Evolutionary conservation across 345 rosid genomes (phyloP).

Genomic region (Lumnitzera racemosa): DNA sequence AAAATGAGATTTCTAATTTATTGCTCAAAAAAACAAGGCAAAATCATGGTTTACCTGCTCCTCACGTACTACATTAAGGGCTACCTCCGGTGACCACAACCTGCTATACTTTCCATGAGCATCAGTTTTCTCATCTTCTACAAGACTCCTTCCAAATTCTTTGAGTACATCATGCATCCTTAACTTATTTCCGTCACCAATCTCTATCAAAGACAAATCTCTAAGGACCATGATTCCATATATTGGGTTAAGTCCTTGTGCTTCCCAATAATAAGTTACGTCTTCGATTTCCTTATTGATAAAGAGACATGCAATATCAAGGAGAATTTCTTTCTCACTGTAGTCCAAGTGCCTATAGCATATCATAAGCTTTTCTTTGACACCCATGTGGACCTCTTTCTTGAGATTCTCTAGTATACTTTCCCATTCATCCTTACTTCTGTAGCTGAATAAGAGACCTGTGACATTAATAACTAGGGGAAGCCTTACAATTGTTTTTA

Average conservation of each 20-base stretch:
- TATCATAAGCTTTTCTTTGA: constrained; percentile 7
- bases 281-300: constrained; percentile 5
- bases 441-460: no score
- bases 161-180: constrained; percentile 15
- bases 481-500: no score
- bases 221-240: constrained; percentile 9
- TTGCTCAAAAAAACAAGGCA: neutral
- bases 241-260: constrained; percentile 7
- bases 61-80: constrained; percentile 5
- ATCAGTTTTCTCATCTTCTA: constrained; percentile 2
- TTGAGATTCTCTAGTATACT: no score
- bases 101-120: constrained; percentile 15
- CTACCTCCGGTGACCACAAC: constrained; percentile 18
- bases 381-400: neutral
- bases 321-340: constrained; percentile 11
- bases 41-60: constrained; percentile 6
- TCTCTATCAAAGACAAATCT: neutral
- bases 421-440: no score
- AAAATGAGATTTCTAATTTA: no score
- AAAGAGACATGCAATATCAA: constrained; percentile 23
- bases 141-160: constrained; percentile 22
- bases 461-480: no score
- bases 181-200: neutral
- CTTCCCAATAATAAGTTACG: constrained; percentile 11
- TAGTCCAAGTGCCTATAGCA: constrained; percentile 17